Evolutionary conservation across 106 monocot genomes (phyloP).

Genomic region (Dioscorea zingiberensis): DNA sequence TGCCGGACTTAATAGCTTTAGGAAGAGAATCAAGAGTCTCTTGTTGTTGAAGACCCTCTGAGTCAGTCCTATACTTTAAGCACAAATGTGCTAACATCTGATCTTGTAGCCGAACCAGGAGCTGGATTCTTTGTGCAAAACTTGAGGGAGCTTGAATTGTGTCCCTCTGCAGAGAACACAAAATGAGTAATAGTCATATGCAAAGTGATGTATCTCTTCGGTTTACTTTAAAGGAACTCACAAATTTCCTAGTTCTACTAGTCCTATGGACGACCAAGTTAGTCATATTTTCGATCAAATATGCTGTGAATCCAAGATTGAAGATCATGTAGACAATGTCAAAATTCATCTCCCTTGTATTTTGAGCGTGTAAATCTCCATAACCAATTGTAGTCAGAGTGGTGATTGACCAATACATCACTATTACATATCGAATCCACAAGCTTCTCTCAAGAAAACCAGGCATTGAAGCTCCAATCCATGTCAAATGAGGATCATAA

Average conservation of each 20-base stretch:
- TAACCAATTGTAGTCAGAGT: constrained; percentile 94
- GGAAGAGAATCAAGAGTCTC: constrained; percentile 89
- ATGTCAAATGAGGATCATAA: constrained; percentile 51
- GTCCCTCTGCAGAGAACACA: constrained; percentile 55
- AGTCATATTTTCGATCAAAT: no score
- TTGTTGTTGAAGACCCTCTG: no score
- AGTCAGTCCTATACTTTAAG: constrained; percentile 80
- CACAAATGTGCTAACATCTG: constrained; percentile 93
- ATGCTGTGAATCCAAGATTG: constrained; percentile 84
- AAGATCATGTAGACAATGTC: constrained; percentile 89
- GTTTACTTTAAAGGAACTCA: constrained; percentile 27
- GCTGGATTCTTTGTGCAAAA: constrained; percentile 79
- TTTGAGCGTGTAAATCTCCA: constrained; percentile 88
- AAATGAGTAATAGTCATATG: no score
- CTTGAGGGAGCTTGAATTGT: constrained; percentile 91
- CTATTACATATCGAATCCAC: constrained; percentile 70
- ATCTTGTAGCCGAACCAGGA: constrained; percentile 74
- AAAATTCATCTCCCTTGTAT: constrained; percentile 82
- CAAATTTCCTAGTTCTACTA: constrained; percentile 83
- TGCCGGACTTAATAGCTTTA: constrained; percentile 93
- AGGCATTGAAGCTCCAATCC: constrained; percentile 65
- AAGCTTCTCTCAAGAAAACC: constrained; percentile 58
- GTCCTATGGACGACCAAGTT: constrained; percentile 92
- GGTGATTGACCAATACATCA: constrained; percentile 97
- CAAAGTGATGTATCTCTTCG: not conserved